Evolutionary conservation across 768 basidiomycete genomes (phyloP).

Genomic region (Lactifluus piperatus): DNA sequence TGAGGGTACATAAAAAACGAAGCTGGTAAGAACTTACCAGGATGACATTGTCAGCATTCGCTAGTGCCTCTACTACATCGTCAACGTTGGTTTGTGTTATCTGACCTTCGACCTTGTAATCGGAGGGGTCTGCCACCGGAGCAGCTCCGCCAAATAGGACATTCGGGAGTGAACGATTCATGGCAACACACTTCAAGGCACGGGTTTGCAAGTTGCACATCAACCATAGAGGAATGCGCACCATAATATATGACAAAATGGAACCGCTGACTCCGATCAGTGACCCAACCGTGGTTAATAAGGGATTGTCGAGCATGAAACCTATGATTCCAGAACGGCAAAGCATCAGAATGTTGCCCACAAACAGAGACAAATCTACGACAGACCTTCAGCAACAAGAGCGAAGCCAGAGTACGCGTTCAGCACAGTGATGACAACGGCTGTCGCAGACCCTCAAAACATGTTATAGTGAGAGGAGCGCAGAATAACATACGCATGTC

Average conservation of each 20-base stretch:
- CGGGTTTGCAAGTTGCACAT: constrained; percentile 5
- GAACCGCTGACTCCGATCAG: constrained; percentile 87
- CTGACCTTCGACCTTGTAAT: constrained; percentile 73
- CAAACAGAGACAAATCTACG: not conserved
- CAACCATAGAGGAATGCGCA: constrained; percentile 27
- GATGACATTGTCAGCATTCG: constrained; percentile 78
- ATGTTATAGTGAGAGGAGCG: not conserved
- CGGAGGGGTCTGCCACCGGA: constrained; percentile 39
- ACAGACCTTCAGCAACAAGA: constrained; percentile 72
- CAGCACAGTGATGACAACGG: constrained; percentile 83
- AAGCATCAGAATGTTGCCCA: not conserved
- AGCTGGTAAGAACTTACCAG: constrained; percentile 35
- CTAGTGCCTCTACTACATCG: constrained; percentile 69
- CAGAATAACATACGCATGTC: constrained; percentile 69
- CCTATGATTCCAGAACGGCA: constrained; percentile 30
- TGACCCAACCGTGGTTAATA: constrained; percentile 76
- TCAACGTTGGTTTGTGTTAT: constrained; percentile 74
- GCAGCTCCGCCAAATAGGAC: constrained; percentile 86
- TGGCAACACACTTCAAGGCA: constrained; percentile 66
- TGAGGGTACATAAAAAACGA: not conserved
- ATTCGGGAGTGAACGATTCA: constrained; percentile 82
- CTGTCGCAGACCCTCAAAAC: constrained; percentile 30
- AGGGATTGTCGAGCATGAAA: constrained; percentile 83
- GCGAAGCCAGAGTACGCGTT: constrained; percentile 91
- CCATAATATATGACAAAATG: constrained; percentile 91